Conservation (phyloP, 1,139 yeast genomes). For the Blastobotrys malaysiensis region DNA sequence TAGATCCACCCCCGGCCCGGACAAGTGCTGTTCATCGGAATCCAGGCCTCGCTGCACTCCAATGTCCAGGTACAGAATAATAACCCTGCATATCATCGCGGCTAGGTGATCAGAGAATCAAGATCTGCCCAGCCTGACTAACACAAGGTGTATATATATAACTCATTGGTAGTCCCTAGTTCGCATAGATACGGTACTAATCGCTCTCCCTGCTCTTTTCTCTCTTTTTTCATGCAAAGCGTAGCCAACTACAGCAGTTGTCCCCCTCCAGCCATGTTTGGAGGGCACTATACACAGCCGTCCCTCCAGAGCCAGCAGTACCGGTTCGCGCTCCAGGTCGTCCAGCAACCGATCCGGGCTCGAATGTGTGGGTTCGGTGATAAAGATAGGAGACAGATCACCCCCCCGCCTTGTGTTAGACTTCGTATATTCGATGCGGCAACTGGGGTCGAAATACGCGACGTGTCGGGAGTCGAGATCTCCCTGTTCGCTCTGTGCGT, state of each 20-base stretch:
- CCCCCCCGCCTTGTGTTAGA: conserved; percentile 42
- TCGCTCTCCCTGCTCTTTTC: neutral
- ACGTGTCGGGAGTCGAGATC: conserved; percentile 30
- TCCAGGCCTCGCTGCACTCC: neutral
- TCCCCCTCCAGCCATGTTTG: conserved; percentile 1
- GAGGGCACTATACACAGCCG: neutral
- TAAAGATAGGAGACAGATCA: conserved; percentile 41
- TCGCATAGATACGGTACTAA: neutral
- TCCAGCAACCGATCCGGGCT: conserved; percentile 42
- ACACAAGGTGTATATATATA: neutral
- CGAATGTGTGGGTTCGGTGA: conserved; percentile 46
- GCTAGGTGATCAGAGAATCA: neutral
- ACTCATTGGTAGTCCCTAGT: neutral
- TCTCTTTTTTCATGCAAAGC: conserved; percentile 5
- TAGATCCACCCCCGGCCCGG: neutral
- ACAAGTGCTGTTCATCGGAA: neutral
- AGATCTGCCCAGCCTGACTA: neutral
- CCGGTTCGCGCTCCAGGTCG: conserved; percentile 30
- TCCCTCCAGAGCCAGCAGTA: conserved; percentile 3
- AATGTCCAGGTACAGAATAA: neutral
- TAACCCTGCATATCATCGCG: conserved; percentile 1
- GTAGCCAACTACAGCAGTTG: conserved; percentile 8
- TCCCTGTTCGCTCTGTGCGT: conserved; percentile 34
- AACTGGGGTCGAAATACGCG: conserved; percentile 25
- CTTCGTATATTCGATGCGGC: conserved; percentile 29